Conservation (phyloP, 768 basidiomycete genomes). For the Cyathus striatus region DNA sequence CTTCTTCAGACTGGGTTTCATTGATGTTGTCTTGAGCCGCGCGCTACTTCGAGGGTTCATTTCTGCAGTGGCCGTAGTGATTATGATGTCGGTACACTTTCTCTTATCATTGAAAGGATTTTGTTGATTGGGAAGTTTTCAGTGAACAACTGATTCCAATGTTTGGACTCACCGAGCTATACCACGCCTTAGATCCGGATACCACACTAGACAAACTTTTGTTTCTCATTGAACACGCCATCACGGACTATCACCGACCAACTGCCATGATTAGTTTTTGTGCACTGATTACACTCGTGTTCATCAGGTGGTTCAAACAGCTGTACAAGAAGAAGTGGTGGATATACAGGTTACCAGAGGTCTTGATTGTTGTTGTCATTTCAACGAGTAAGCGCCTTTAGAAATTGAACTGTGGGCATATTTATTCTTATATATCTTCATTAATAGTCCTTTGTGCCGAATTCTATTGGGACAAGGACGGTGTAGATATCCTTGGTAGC, state of each 20-base stretch:
- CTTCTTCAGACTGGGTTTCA: constrained; percentile 84
- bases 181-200: constrained; percentile 51
- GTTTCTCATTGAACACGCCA: constrained; percentile 63
- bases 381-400: constrained; percentile 62
- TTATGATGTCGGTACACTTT: constrained; percentile 54
- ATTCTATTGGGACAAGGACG: constrained; percentile 70
- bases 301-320: constrained; percentile 52
- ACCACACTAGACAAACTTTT: constrained; percentile 71
- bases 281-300: constrained; percentile 61
- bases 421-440: constrained; percentile 48
- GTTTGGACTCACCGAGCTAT: constrained; percentile 68
- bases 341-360: constrained; percentile 85
- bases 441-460: constrained; percentile 59
- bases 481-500: constrained; percentile 79
- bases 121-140: constrained; percentile 4
- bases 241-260: constrained; percentile 50
- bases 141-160: constrained; percentile 88
- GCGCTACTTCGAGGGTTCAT: constrained; percentile 87
- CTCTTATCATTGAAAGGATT: background rate
- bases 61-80: constrained; percentile 79
- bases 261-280: constrained; percentile 76
- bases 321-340: constrained; percentile 57
- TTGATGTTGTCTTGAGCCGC: constrained; percentile 89
- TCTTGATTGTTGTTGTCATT: constrained; percentile 78
- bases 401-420: background rate